Percentiles rank a stretch among this genome's conserved stretches.
These are phyloP conservation scores for Bretschneidera sinensis DNA, from an alignment of 345 rosid genomes.

Conservation along the genomic window DNA sequence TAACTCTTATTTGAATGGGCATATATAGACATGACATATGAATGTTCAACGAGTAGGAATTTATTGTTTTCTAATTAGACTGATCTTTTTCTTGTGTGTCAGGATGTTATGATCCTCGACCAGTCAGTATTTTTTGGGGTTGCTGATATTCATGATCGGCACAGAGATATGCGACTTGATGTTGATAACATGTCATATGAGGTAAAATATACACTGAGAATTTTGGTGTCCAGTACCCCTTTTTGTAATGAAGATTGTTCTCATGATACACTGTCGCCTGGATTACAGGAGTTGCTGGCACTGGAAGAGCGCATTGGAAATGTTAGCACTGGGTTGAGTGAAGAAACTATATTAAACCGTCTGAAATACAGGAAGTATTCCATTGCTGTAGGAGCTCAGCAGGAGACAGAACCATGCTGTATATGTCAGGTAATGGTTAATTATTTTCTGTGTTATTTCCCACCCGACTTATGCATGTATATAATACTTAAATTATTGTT, in stretches of 20 bases:
- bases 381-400: conserved; percentile 11
- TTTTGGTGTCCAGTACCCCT: background rate
- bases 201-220: conserved; percentile 33
- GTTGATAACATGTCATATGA: conserved; percentile 98
- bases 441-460: background rate
- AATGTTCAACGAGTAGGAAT: background rate
- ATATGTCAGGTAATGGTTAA: conserved; percentile 63
- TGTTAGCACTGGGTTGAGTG: conserved; percentile 80
- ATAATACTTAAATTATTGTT: conserved; percentile 7
- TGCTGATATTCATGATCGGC: conserved; percentile 68
- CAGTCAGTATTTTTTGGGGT: conserved; percentile 59
- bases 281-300: conserved; percentile 70
- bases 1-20: conserved; percentile 4
- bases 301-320: conserved; percentile 90
- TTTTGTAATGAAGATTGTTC: background rate
- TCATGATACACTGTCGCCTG: conserved; percentile 6
- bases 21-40: background rate
- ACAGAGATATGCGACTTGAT: conserved; percentile 94
- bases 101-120: conserved; percentile 85
- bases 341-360: conserved; percentile 45
- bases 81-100: conserved; percentile 15
- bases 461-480: background rate
- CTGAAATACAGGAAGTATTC: conserved; percentile 46
- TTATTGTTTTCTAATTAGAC: background rate
- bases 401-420: conserved; percentile 81